Evolutionary conservation across 202 grass and related monocot species (phyloP).

Genomic region (Alloteropsis angusta): DNA sequence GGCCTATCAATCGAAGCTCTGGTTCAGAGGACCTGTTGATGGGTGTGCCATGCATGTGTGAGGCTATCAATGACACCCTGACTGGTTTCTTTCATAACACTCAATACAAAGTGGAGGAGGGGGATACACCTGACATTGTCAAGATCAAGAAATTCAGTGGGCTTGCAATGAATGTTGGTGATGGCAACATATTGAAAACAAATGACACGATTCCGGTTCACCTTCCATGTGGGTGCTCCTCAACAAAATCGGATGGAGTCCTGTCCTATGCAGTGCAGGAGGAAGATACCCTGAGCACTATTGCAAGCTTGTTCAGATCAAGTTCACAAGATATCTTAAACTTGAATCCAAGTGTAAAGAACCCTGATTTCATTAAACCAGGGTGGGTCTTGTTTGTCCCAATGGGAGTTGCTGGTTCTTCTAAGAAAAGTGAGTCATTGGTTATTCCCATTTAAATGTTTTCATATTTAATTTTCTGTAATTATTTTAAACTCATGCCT

Average conservation of each 20-base stretch:
- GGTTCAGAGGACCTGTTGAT: constrained; percentile 32
- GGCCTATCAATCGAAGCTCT: constrained; percentile 14
- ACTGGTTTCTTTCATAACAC: constrained; percentile 40
- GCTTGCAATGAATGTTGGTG: constrained; percentile 31
- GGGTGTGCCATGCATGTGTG: neutral
- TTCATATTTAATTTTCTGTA: neutral
- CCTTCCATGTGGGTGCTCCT: constrained; percentile 45
- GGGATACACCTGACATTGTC: neutral
- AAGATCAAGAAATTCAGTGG: constrained; percentile 31
- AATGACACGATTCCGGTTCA: neutral
- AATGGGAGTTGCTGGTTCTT: constrained; percentile 27
- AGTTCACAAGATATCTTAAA: constrained; percentile 27
- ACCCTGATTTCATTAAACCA: constrained; percentile 33
- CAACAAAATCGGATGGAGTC: constrained; percentile 8
- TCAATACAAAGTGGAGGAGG: neutral
- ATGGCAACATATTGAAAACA: neutral
- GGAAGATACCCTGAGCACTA: constrained; percentile 33
- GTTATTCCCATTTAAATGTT: neutral
- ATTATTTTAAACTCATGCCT: neutral
- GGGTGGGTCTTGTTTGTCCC: constrained; percentile 50
- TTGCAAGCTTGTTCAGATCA: constrained; percentile 40
- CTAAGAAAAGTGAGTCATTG: constrained; percentile 33
- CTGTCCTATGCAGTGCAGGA: constrained; percentile 42
- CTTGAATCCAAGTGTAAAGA: constrained; percentile 26
- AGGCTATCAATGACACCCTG: neutral